A percentile compares a stretch with the other conserved stretches of the same genome.
These are phyloP conservation scores for Streptanthus diversifolius DNA, from an alignment of 345 rosid genomes.

Conservation along the genomic window DNA sequence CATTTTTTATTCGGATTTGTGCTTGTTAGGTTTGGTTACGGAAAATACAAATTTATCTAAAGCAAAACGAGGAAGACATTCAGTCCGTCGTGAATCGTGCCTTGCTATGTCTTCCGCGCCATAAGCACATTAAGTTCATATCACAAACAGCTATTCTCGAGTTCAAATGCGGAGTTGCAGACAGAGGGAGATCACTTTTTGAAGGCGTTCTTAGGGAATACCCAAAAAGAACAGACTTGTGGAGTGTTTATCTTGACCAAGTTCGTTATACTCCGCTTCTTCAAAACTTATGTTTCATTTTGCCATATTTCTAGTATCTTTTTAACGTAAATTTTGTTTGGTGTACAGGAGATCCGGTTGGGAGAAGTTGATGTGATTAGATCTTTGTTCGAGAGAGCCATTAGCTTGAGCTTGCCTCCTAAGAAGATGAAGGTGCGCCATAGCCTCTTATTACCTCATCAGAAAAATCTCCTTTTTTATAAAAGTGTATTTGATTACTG, in stretches of 20 bases:
- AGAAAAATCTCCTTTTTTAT: not conserved
- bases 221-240: constrained; percentile 91
- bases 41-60: constrained; percentile 54
- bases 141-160: constrained; percentile 81
- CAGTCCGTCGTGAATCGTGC: constrained; percentile 69
- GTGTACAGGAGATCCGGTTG: constrained; percentile 67
- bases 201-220: constrained; percentile 83
- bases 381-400: constrained; percentile 81
- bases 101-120: constrained; percentile 72
- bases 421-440: constrained; percentile 75
- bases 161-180: constrained; percentile 87
- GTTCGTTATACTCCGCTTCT: constrained; percentile 37
- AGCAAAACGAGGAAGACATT: constrained; percentile 55
- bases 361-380: constrained; percentile 70
- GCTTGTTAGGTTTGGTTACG: constrained; percentile 68
- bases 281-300: not conserved
- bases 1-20: not conserved
- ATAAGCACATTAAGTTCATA: constrained; percentile 80
- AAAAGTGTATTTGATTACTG: not conserved
- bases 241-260: constrained; percentile 96
- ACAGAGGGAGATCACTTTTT: constrained; percentile 81
- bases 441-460: not conserved
- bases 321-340: not conserved
- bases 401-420: constrained; percentile 74
- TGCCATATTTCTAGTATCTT: not conserved